Conservation (phyloP, 768 basidiomycete genomes). For the Podaxis mareebaensis region DNA sequence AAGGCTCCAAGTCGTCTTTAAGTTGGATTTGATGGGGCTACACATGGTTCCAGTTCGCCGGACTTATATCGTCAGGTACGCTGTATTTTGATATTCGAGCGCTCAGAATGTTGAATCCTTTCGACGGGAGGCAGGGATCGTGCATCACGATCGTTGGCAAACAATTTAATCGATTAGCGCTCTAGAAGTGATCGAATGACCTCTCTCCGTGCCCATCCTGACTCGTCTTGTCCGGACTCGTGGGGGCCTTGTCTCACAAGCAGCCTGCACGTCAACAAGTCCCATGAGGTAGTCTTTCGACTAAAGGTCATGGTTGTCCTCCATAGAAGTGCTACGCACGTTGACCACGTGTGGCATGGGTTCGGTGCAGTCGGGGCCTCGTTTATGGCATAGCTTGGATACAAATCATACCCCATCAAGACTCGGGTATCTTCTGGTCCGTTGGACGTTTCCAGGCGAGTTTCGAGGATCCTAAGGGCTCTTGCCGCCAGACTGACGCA, state of each 20-base stretch:
- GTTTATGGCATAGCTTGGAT: slow-evolving; percentile 4
- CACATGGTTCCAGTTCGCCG: too few relatives aligned
- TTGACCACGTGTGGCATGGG: background rate
- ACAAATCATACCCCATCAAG: background rate
- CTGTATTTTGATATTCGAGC: too few relatives aligned
- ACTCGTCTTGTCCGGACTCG: background rate
- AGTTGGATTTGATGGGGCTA: too few relatives aligned
- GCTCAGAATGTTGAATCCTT: too few relatives aligned
- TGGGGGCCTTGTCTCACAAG: background rate
- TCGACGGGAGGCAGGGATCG: too few relatives aligned
- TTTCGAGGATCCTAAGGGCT: background rate
- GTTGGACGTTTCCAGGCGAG: background rate
- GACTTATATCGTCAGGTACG: too few relatives aligned
- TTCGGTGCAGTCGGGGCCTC: background rate
- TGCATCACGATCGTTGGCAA: too few relatives aligned
- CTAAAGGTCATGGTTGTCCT: slow-evolving; percentile 2
- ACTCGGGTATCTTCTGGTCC: background rate
- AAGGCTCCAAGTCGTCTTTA: too few relatives aligned
- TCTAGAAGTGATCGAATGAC: background rate
- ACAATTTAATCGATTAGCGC: background rate
- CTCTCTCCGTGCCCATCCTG: slow-evolving; percentile 6
- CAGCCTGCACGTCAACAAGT: slow-evolving; percentile 3
- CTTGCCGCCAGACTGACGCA: background rate
- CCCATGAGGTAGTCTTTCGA: slow-evolving; percentile 1
- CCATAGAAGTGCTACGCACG: slow-evolving; percentile 10